These are phyloP conservation scores for Polychaeton citri DNA, from an alignment of 2,329 filamentous ascomycete genomes.

Conservation along the genomic window DNA sequence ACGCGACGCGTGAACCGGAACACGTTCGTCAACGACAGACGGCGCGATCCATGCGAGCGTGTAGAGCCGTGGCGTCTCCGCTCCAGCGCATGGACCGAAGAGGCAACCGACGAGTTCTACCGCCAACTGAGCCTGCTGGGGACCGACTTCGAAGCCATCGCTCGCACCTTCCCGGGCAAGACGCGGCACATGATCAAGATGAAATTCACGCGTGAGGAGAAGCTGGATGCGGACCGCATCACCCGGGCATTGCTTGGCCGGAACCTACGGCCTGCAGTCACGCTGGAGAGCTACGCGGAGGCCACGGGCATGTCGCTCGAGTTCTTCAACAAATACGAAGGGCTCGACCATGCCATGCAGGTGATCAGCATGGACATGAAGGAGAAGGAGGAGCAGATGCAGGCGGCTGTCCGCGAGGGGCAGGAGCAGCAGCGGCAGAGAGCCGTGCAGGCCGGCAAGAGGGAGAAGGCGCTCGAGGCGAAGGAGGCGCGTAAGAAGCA, in stretches of 20 bases:
- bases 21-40: constrained; percentile 52
- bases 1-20: constrained; percentile 56
- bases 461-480: constrained; percentile 13
- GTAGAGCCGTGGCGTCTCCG: constrained; percentile 31
- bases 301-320: constrained; percentile 22
- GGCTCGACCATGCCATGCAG: constrained; percentile 20
- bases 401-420: constrained; percentile 21
- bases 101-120: constrained; percentile 64
- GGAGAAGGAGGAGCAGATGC: constrained; percentile 20
- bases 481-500: constrained; percentile 20
- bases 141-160: constrained; percentile 72
- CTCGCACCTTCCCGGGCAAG: constrained; percentile 59
- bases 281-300: constrained; percentile 27
- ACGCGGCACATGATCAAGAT: constrained; percentile 63
- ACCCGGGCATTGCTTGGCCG: constrained; percentile 44
- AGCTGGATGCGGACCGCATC: constrained; percentile 49
- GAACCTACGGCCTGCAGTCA: constrained; percentile 22
- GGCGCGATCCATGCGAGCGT: constrained; percentile 33
- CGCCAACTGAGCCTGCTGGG: constrained; percentile 62
- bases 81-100: constrained; percentile 55
- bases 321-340: constrained; percentile 23
- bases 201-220: constrained; percentile 72
- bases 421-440: constrained; percentile 20
- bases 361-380: constrained; percentile 18
- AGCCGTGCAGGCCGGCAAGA: constrained; percentile 18